Evolutionary conservation across 208 protist species (phyloP), one percentile per base, ranked within the genome.

Genomic region (Leishmania turanica): DNA sequence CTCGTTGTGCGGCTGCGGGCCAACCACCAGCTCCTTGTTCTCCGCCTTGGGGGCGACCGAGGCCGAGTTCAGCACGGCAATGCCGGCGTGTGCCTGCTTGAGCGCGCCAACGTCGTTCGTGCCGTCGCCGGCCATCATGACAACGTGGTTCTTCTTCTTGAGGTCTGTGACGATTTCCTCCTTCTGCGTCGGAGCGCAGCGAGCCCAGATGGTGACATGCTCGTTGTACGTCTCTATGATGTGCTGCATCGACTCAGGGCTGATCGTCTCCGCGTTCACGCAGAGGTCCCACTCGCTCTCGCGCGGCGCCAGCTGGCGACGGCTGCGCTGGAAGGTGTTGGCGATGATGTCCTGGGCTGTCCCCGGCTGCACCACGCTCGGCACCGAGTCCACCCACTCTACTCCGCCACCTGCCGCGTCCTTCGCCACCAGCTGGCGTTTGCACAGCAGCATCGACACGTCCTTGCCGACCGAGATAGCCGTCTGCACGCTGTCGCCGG

Each of bases 41-140:
- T 66, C 80, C 75, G n/a, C 80, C 86, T 62, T 75, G 21, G 53
- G 82, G 53, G 69, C 80, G 17, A 98, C 92, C 3, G 93, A 88
- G 8, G 94, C 85, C 21, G 95, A 96, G 87, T 98, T 98, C 40
- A 99, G 84, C 68, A 99, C 88, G 11, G 98, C 98, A 72, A 99
- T 92, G 73, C 99, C 99, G 1, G 99, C 98, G 87, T 99, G 95
- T 6, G 99, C 98, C 85, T 99, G 97, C 90, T 99, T 99, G 11
- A 99, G 92, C 37, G 99, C 99, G 45, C 99, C 99, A 21, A 99
- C 99, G 88, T 99, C 97, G 89, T 99, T 99, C n/a, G 96, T 98
- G 79, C 97, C 97, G 87, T 99, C 97, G 69, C 97, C 96, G 24
- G 92, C 90, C 94, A 99, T 98, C 77, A 99, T 91, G 49, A 97